Base-by-base conservation (phyloP, 495 filamentous ascomycete species). In the Xylaria sp. region DNA sequence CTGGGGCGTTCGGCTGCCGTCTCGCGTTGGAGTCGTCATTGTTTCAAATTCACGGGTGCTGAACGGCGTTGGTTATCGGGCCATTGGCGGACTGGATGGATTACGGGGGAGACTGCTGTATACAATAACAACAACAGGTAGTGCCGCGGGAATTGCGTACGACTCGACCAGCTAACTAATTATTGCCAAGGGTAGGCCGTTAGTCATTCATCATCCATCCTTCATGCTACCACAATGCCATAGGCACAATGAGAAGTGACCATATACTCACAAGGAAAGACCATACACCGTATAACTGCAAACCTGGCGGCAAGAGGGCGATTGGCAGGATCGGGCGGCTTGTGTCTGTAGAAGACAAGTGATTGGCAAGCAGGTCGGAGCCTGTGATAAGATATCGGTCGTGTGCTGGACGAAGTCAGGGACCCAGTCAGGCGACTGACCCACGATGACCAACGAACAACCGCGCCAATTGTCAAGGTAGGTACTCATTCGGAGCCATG, bases 11-110 rank as follows among this genome's bases (percentile, higher is more conserved):
- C 67, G 73, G 52, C 75, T 79, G 69, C 73, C 69, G 59, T 75
- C 75, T 44, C 70, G 77, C 63, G 74, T 74, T 53, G 77, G 72
- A 64, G 72, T 74, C 31, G 77, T 57, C 77, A 79, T 79, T 52
- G 29, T 75, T 37, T 65, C 43, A 21, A 17, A 71, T 59, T 29
- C 52, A 59, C 61, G 41, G 14, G 9, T 19, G 15, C 41, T 17
- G 40, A 44, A 24, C 33, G 3, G 37, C 3, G 44, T 63, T 53
- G 59, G 29, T 50, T 63, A 70, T 63, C 35, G 59, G 68, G 58
- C 68, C 68, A 70, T 70, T 62, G 57, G 46, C 58, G 9, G n/a
- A 53, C 1, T 6, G 19, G 26, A 17, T 11, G 31, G 33, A 11
- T 26, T 21, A 29, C 31, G 9, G 31, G 31, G 31, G 31, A 65